These are phyloP conservation scores for Chlorencoelia australis DNA, from an alignment of 2,329 filamentous ascomycete genomes.

Conservation along the genomic window DNA sequence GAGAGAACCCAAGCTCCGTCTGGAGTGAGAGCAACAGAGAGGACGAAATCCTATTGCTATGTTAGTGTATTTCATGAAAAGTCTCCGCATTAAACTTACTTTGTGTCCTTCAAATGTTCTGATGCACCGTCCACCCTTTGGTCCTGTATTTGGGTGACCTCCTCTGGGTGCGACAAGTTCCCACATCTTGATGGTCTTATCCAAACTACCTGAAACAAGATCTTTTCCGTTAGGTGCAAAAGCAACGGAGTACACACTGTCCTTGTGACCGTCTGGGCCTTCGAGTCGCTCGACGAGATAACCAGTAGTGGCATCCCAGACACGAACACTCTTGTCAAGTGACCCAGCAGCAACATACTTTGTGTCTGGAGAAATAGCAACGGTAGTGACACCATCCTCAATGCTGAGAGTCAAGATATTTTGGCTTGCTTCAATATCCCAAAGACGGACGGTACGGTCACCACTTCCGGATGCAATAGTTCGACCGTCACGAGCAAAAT, in stretches of 20 bases:
- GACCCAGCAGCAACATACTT: conserved; percentile 91
- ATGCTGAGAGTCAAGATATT: conserved; percentile 82
- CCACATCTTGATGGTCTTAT: conserved; percentile 99
- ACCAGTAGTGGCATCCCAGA: conserved; percentile 86
- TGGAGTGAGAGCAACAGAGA: conserved; percentile 89
- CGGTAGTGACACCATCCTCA: conserved; percentile 94
- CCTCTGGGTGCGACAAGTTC: conserved; percentile 67
- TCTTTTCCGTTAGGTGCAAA: conserved; percentile 91
- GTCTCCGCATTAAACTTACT: conserved; percentile 43
- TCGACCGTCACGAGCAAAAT: conserved; percentile 87
- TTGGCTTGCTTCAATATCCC: conserved; percentile 81
- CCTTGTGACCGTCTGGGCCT: conserved; percentile 88
- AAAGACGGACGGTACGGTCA: conserved; percentile 87
- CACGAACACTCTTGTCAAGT: conserved; percentile 92
- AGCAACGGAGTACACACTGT: conserved; percentile 92
- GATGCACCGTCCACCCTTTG: conserved; percentile 85
- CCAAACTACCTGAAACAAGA: conserved; percentile 86
- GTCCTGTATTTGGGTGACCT: conserved; percentile 52
- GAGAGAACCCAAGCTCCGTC: conserved; percentile 94
- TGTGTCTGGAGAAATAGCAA: conserved; percentile 92
- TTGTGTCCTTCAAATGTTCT: conserved; percentile 97
- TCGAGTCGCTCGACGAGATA: conserved; percentile 86
- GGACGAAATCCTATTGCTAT: conserved; percentile 72
- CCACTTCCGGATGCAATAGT: conserved; percentile 94
- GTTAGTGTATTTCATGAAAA: conserved; percentile 11